These are phyloP conservation scores for Trichopus zeylanicus DNA, from an alignment of 116 monocot species.

Conservation along the genomic window DNA sequence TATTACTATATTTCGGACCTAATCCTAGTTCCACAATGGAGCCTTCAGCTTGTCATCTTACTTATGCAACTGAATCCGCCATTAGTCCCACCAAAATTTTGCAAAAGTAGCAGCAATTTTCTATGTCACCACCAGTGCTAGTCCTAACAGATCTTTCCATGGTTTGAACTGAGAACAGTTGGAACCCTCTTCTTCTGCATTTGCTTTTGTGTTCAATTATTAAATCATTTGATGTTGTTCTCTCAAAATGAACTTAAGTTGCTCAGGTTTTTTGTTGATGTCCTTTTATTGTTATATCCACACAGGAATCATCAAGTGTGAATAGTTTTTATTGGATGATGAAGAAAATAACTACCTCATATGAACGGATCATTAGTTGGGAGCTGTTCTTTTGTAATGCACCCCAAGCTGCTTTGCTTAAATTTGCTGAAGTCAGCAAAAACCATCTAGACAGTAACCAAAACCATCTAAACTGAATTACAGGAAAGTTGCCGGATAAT, in stretches of 20 bases:
- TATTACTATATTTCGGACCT: background rate
- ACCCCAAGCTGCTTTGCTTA: conserved; percentile 99
- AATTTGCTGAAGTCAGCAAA: conserved; percentile 87
- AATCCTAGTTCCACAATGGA: background rate
- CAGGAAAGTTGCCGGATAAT: background rate
- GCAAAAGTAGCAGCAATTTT: no score
- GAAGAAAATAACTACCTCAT: conserved; percentile 53
- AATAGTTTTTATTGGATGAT: background rate
- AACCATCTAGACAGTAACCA: conserved; percentile 53
- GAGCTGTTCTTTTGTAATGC: conserved; percentile 91
- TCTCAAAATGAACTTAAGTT: no score
- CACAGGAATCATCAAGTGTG: no score
- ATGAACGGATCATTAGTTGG: conserved; percentile 91
- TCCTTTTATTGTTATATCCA: no score
- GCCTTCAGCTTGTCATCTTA: background rate
- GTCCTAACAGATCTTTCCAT: no score
- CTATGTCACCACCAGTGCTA: no score
- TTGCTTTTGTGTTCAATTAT: no score
- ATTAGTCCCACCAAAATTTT: background rate
- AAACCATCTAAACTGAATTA: background rate
- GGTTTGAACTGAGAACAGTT: no score
- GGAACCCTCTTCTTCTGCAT: no score
- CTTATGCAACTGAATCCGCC: background rate
- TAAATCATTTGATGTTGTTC: no score
- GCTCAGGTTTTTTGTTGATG: no score